Evolutionary conservation across 169 alveolate genomes (phyloP).

Genomic region (Plasmodium cynomolgi): DNA sequence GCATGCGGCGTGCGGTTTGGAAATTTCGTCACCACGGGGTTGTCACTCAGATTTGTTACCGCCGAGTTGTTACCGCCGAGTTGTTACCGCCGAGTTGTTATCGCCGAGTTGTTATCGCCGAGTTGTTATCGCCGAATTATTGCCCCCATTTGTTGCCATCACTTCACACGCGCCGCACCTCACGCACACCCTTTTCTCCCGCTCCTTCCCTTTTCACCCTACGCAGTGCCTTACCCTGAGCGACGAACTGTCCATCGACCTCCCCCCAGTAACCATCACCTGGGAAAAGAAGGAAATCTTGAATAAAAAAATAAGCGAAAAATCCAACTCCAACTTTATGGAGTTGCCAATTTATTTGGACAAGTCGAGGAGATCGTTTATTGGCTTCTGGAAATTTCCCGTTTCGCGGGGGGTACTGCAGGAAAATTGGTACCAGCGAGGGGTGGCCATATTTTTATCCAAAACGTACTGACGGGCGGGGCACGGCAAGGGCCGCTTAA

Average conservation of each 20-base stretch:
- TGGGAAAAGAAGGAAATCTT: constrained; percentile 81
- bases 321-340: constrained; percentile 75
- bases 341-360: constrained; percentile 90
- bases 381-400: constrained; percentile 86
- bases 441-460: constrained; percentile 83
- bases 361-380: constrained; percentile 84
- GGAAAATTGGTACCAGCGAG: constrained; percentile 88
- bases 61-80: not conserved
- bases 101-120: not conserved
- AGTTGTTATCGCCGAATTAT: not conserved
- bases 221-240: constrained; percentile 78
- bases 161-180: not conserved
- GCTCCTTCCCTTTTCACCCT: not conserved
- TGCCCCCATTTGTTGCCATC: not conserved
- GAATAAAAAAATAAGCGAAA: constrained; percentile 76
- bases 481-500: not conserved
- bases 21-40: not conserved
- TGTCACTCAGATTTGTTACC: not conserved
- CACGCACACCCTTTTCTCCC: not conserved
- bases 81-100: not conserved
- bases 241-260: constrained; percentile 80
- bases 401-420: constrained; percentile 82
- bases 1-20: not conserved
- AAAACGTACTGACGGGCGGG: constrained; percentile 37
- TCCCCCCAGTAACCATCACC: constrained; percentile 85